phyloP scores from a whole-genome alignment of 1,139 yeast genomes.

The Lipomyces yarrowii region DNA sequence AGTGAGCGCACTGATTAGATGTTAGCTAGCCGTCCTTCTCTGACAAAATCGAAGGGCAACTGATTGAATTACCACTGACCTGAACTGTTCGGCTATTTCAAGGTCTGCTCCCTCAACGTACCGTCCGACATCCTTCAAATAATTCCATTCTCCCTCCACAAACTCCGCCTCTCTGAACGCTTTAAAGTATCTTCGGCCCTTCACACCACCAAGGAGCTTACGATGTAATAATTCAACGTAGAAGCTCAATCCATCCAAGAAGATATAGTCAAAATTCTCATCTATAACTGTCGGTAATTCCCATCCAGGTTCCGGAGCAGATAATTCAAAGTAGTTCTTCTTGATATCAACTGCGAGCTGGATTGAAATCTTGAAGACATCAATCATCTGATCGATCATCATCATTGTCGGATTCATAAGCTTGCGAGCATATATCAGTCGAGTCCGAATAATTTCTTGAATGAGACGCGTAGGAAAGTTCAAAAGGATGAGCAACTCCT shows the following conservation, averaged over 20 bases:
- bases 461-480: conserved; percentile 78
- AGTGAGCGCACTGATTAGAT: conserved; percentile 54
- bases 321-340: conserved; percentile 64
- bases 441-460: conserved; percentile 74
- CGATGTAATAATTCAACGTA: conserved; percentile 70
- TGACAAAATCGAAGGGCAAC: background rate
- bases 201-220: conserved; percentile 77
- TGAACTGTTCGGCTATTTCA: conserved; percentile 74
- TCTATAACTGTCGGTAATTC: conserved; percentile 68
- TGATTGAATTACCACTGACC: conserved; percentile 11
- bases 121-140: conserved; percentile 70
- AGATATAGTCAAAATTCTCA: conserved; percentile 67
- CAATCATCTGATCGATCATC: conserved; percentile 95
- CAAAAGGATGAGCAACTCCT: conserved; percentile 66
- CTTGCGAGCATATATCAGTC: conserved; percentile 78
- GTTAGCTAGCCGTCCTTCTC: conserved; percentile 25
- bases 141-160: conserved; percentile 62
- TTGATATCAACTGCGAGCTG: conserved; percentile 76
- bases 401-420: conserved; percentile 86
- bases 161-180: conserved; percentile 93
- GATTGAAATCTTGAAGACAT: conserved; percentile 78
- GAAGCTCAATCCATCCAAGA: conserved; percentile 74
- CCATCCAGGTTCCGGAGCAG: conserved; percentile 79
- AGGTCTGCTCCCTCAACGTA: conserved; percentile 83
- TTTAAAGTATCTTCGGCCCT: conserved; percentile 64